These are phyloP conservation scores for Salix exigua DNA, from an alignment of 345 rosid species.

Conservation along the genomic window DNA sequence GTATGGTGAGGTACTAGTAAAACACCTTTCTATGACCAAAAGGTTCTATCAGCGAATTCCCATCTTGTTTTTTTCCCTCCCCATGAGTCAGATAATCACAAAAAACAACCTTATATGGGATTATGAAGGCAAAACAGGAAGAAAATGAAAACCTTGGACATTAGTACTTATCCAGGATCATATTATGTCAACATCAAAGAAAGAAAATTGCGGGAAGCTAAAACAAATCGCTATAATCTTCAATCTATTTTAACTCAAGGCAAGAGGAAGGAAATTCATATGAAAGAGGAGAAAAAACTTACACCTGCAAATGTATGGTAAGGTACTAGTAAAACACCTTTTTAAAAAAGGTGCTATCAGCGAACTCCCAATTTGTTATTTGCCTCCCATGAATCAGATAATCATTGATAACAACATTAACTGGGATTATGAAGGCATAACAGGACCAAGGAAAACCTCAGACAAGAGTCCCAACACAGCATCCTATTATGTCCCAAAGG, in stretches of 20 bases:
- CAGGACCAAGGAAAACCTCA: not conserved
- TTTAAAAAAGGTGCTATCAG: not conserved
- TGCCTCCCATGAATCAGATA: not conserved
- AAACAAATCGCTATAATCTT: not conserved
- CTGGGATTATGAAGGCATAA: not conserved
- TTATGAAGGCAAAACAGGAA: not conserved
- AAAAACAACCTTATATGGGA: not conserved
- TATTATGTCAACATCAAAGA: not conserved
- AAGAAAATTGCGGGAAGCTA: not conserved
- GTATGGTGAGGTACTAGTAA: not conserved
- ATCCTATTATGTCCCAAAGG: slow-evolving; percentile 96
- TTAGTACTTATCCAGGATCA: not conserved
- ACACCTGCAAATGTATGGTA: not conserved
- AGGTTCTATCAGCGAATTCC: not conserved
- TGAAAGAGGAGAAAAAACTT: not conserved
- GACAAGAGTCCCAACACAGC: slow-evolving; percentile 63
- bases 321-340: not conserved
- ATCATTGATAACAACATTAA: not conserved
- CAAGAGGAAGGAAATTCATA: not conserved
- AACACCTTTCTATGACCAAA: not conserved
- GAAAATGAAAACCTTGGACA: not conserved
- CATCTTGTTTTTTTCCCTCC: not conserved
- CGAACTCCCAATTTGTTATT: not conserved
- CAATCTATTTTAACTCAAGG: not conserved
- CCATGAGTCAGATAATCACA: not conserved